Evolutionary conservation across 2,329 filamentous ascomycete species (phyloP), one percentile per base, ranked within the genome.

Genomic region (Trichoderma sp.): DNA sequence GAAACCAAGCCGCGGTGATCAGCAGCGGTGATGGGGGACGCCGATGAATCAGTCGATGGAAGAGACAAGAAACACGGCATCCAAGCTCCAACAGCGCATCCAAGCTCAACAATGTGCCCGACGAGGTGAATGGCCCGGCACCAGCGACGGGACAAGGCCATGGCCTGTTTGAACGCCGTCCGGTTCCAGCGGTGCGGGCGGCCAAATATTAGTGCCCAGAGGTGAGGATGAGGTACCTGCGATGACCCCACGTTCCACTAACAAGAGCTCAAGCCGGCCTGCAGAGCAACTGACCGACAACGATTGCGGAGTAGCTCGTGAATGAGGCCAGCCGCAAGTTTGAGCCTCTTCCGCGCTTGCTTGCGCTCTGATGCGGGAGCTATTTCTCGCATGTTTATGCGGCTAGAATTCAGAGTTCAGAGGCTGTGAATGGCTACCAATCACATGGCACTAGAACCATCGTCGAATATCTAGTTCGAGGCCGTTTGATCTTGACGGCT

Each of bases 401-500:
- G 42, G 52, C 58, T 60, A 58, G 66, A 35, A 58, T 35, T 53
- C 42, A 60, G 25, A 54, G 45, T 52, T 57, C 64, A 61, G 61
- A 42, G 25, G 34, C 42, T 61, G 52, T 48, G 52, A 45, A 67
- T 61, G 65, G 45, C 64, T 56, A 63, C 58, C 65, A 61, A 67
- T 67, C 57, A 61, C 50, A 52, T 60, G 53, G 39, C 45, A 19
- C 60, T 64, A 39, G 53, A 58, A 59, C 35, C 48, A 42, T 25
- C 12, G 42, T 56, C 53, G 45, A 61, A 59, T 67, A 54, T 19
- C 39, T 56, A 48, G 61, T 48, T 58, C 53, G 37, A 65, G 50
- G 53, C 54, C 60, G 60, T 64, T 64, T 68, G 60, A 48, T 64
- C 35, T 50, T 58, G 67, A 57, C 67, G 67, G 67, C 60, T 68